Base-by-base conservation (phyloP, 2,329 filamentous ascomycete genomes). In the Colletotrichum liriopes region DNA sequence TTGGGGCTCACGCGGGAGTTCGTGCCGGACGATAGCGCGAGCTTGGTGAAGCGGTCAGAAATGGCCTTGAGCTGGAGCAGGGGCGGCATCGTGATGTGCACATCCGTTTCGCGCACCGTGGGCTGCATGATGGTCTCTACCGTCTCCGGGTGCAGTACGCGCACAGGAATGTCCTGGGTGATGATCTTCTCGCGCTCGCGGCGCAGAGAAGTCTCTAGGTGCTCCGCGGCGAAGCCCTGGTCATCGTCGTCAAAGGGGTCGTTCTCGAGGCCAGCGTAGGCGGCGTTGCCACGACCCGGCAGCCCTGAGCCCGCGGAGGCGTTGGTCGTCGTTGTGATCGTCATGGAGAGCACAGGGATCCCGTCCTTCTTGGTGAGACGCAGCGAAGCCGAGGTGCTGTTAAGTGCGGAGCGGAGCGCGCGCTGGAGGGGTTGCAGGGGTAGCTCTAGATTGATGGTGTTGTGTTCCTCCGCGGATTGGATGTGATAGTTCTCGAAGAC, bases 101-200 rank as follows among this genome's bases (percentile, higher is more conserved):
- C 95, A 78, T 98, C 96, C 49, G 96, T 94, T 77, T 98, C 95
- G 71, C 94, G 92, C 71, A 95, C 94, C 73, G 92, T 91, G 18
- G 96, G 96, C 84, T 99, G 96, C 84, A 97, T 94, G 74, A 98
- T 91, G n/a, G 92, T 93, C 78, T 96, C 93, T n/a, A 98, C 94
- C 0, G 91, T 93, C 64, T 93, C 90, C 2, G 94, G 92, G 70
- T 94, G 91, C 12, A 99, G 89, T 1, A 99, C 95, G 23, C 95
- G 92, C 54, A 98, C 93, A n/a, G 96, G 96, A 49, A 99, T 93
- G 82, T 98, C 95, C 79, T 99, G 96, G 0, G 95, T 98, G 78
- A 99, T 93, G 77, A 97, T 89, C 74, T 96, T 97, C 81, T 98
- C 95, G 76, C 94, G 92, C 78, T 96, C 94, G 68, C 93, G 87